A percentile compares a stretch with the other conserved stretches of the same genome.
Conservation (phyloP, 176 grass and related monocot genomes). For the Rhipidocladum racemiflorum region DNA sequence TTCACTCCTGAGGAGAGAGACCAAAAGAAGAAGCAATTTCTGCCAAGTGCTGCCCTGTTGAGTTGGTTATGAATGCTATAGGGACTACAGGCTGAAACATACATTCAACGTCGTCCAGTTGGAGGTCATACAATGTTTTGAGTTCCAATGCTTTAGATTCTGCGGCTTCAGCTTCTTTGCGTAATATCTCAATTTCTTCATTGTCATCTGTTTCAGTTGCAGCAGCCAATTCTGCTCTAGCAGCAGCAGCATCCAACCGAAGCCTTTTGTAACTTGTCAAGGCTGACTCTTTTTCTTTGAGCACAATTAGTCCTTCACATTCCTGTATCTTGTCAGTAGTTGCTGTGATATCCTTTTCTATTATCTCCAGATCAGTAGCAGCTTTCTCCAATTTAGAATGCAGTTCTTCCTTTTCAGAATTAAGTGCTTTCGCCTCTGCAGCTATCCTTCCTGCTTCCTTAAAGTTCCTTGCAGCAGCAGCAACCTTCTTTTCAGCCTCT, state of each 20-base stretch:
- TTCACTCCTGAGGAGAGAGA: slow-evolving; percentile 35
- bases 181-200: slow-evolving; percentile 65
- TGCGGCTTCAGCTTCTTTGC: slow-evolving; percentile 71
- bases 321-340: slow-evolving; percentile 69
- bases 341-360: slow-evolving; percentile 70
- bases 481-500: slow-evolving; percentile 96
- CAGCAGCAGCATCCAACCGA: slow-evolving; percentile 59
- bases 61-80: slow-evolving; percentile 66
- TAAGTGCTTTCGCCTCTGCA: slow-evolving; percentile 77
- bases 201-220: slow-evolving; percentile 68
- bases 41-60: slow-evolving; percentile 56
- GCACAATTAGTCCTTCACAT: slow-evolving; percentile 68
- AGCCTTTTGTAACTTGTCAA: slow-evolving; percentile 79
- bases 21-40: slow-evolving; percentile 60
- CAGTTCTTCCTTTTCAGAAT: slow-evolving; percentile 81
- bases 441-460: slow-evolving; percentile 90
- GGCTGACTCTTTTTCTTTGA: slow-evolving; percentile 85
- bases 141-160: slow-evolving; percentile 78
- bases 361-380: slow-evolving; percentile 49
- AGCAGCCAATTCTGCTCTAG: slow-evolving; percentile 80
- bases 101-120: slow-evolving; percentile 41
- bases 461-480: slow-evolving; percentile 90
- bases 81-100: slow-evolving; percentile 46
- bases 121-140: slow-evolving; percentile 61
- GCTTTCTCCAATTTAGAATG: slow-evolving; percentile 64